These are phyloP conservation scores for Penicillium sclerotigenum DNA, from an alignment of 2,329 filamentous ascomycete species.

Conservation along the genomic window DNA sequence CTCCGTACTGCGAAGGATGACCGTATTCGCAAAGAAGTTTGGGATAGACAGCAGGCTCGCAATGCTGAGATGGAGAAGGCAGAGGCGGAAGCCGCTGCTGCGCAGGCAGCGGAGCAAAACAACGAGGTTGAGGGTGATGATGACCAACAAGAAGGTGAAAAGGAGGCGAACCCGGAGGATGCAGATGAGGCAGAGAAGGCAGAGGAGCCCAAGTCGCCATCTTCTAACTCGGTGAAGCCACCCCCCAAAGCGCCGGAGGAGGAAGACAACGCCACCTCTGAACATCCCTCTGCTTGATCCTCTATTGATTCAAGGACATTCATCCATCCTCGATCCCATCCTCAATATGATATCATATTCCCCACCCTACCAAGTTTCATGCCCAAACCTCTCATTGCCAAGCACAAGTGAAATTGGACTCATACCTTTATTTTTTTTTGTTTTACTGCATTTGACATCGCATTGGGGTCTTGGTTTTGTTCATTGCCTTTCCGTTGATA, in stretches of 20 bases:
- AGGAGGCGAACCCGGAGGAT: background rate
- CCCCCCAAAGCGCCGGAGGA: background rate
- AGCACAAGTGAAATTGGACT: background rate
- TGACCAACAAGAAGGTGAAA: background rate
- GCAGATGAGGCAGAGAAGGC: background rate
- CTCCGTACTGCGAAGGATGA: constrained; percentile 83
- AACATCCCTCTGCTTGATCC: background rate
- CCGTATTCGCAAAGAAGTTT: constrained; percentile 72
- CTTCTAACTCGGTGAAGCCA: background rate
- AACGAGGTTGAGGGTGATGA: constrained; percentile 1
- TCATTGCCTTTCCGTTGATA: constrained; percentile 12
- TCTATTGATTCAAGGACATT: background rate
- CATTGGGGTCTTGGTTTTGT: constrained; percentile 2
- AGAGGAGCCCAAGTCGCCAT: constrained; percentile 5
- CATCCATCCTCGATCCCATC: background rate
- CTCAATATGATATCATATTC: background rate
- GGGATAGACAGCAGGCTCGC: constrained; percentile 52
- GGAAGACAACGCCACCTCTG: background rate
- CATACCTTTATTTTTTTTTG: background rate
- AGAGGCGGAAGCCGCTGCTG: constrained; percentile 29
- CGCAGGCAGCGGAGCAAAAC: constrained; percentile 25
- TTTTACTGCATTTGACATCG: constrained; percentile 1
- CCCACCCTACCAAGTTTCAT: background rate
- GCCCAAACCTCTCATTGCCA: background rate
- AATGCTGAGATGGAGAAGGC: constrained; percentile 49